Base-by-base conservation (phyloP, 1,139 yeast species). In the Yamadazyma atlantica region DNA sequence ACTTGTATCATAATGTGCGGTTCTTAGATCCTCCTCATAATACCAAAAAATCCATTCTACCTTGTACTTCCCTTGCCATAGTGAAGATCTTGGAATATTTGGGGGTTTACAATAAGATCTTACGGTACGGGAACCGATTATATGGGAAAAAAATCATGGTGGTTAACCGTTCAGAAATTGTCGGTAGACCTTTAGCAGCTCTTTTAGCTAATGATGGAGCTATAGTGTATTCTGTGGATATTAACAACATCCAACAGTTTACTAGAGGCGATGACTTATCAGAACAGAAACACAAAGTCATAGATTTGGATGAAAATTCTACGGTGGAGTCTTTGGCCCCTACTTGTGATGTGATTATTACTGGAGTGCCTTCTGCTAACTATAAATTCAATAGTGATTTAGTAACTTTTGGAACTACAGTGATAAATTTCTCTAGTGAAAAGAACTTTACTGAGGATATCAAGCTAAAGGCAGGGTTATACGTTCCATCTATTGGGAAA, bases 161-260 rank as follows among this genome's bases (percentile, higher is more conserved):
- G 35, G 92, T 92, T 35, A 92, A 92, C 65, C 75, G 98, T 53
- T 85, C 95, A 9, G 98, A 92, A 62, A 90, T 92, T 51, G 98
- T 92, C 15, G 98, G 98, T 5, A 80, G 98, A 49, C 98, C 98
- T 1, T 69, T 92, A 45, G 98, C 98, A 23, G 97, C 98, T 0
- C 66, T 92, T 30, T 68, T 94, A 48, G 98, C 98, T 18, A 92
- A 92, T 53, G 98, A 92, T 55, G 98, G 98, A 45, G 98, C 98
- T 18, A 85, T 84, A 1, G 98, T 92, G 1, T 92, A 85, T 60
- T 89, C 97, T 1, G 90, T 82, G 4, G 98, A 92, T 57, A 68
- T 92, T 35, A 82, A 85, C 51, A 87, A 89, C 45, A 81, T 88
- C 44, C 97, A 92, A 61, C 82, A 82, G 57, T 92, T 86, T 62